Evolutionary conservation across 2,329 filamentous ascomycete genomes (phyloP), one percentile per base, ranked within the genome.

Genomic region (Botrytis pseudocinerea): DNA sequence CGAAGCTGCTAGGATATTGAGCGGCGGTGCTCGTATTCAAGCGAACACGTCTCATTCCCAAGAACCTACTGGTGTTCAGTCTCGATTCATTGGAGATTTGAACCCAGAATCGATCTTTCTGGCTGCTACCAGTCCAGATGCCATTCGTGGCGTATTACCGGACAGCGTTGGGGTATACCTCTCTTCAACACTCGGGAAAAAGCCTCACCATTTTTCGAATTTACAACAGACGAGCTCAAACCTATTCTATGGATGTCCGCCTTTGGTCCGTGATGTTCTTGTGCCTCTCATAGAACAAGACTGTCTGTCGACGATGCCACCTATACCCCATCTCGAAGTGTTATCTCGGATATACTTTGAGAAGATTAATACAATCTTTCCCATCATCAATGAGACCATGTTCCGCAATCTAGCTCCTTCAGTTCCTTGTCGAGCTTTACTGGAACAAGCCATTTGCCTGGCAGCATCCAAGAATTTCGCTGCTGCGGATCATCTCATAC

Each of bases 21-120:
- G 70, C 40, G 70, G 70, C 20, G 63, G 70, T 32, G 35, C 42
- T 14, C 63, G 68, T 61, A 60, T 60, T 44, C 70, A 63, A 69
- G 28, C 73, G 18, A 66, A 22, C 38, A 20, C 54, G 28, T 46
- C 63, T 38, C 35, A 72, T 54, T 35, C 25, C 28, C 68, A 54
- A 51, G 59, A 61, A 12, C 20, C 61, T 32, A 22, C 72, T 32
- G 20, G 38, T 48, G 62, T n/a, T 28, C 69, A 73, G 35, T 62
- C 76, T 20, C 85, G 88, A 10, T 90, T 89, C 71, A 85, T 90
- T 54, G 87, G 88, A 28, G 88, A 90, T 76, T 77, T 89, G 42
- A 90, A 88, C 75, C 88, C 88, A 2, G 88, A 90, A 78, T 86
- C 86, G 73, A 86, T 90, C 78, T 88, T 90, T 72, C 83, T 88